Base-by-base conservation (phyloP, 768 basidiomycete genomes). In the Ramaria rubella region DNA sequence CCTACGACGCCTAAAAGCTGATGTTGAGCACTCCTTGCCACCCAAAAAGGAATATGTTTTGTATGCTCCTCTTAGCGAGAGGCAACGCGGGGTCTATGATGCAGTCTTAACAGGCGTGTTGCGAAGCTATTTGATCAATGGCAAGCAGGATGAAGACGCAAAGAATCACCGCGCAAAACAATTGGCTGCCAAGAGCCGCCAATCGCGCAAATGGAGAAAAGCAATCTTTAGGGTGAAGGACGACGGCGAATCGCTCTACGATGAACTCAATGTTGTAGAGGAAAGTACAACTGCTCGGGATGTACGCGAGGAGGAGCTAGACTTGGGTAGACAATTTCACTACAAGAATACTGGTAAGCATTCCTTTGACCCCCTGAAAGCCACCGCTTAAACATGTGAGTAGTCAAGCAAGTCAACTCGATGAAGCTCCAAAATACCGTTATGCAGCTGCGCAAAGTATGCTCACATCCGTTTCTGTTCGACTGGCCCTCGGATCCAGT, bases 401-500 rank as follows among this genome's bases (percentile, higher is more conserved):
- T 59, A 94, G 93, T 82, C 55, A 89, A 85, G 66, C 81, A 87
- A 48, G 83, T 95, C 36, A 94, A 94, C 70, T 94, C 92, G 67
- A 87, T 94, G 88, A 85, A 83, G 52, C 78, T 99, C 15, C 93
- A 97, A 68, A 99, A 98, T 65, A 81, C 84, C 11, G 85, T 97
- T 57, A 98, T 99, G 95, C 95, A 98, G 68, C 78, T 97, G 4
- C 89, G 95, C 54, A 97, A 98, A 77, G 90, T 94, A 1, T 92
- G 91, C 73, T 93, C 88, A 14, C 93, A 97, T 70, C 94, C 94
- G 0, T 89, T 89, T 74, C 71, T 93, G 5, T 94, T 95, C 66
- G 85, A 90, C 61, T 90, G 90, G 87, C 87, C 90, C 0, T 63
- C 75, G 43, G 83, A 91, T 62, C 75, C 78, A 1, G 63, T 72